These are phyloP conservation scores for Graphilbum sp. DNA, from an alignment of 2,329 filamentous ascomycete genomes.

Conservation along the genomic window DNA sequence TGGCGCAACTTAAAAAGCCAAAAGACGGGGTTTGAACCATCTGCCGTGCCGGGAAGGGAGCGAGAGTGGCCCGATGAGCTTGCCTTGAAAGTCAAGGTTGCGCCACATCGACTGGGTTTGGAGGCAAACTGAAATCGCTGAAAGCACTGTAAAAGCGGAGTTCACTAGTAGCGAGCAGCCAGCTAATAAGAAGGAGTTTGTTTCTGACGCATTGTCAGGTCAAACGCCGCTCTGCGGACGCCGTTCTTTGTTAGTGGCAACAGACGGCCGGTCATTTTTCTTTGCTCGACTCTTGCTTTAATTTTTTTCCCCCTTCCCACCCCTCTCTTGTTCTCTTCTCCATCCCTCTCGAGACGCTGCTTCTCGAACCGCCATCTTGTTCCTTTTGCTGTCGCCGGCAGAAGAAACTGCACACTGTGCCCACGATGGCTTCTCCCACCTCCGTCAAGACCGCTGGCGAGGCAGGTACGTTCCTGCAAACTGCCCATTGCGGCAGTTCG, in stretches of 20 bases:
- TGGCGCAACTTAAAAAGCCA: background rate
- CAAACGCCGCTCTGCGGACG: background rate
- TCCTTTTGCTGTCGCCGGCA: background rate
- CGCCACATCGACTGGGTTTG: too few species aligned
- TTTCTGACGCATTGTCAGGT: background rate
- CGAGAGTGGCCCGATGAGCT: too few species aligned
- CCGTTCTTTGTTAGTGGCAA: background rate
- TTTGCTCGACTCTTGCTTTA: background rate
- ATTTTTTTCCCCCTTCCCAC: background rate
- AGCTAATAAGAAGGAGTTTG: background rate
- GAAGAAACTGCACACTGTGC: background rate
- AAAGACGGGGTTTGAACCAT: background rate
- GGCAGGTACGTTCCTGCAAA: slow-evolving; percentile 9
- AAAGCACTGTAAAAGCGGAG: background rate
- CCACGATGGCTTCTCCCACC: slow-evolving; percentile 9
- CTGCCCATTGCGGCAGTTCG: background rate
- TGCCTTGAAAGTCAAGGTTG: too few species aligned
- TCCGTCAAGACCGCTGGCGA: slow-evolving; percentile 11
- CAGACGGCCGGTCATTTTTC: background rate
- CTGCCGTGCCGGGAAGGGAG: too few species aligned
- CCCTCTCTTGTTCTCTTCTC: background rate
- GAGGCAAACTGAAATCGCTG: background rate
- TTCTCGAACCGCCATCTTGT: background rate
- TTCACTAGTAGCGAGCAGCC: background rate
- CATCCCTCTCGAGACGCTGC: background rate